Conservation (phyloP, 495 filamentous ascomycete genomes). For the Penicillium riverlandense region DNA sequence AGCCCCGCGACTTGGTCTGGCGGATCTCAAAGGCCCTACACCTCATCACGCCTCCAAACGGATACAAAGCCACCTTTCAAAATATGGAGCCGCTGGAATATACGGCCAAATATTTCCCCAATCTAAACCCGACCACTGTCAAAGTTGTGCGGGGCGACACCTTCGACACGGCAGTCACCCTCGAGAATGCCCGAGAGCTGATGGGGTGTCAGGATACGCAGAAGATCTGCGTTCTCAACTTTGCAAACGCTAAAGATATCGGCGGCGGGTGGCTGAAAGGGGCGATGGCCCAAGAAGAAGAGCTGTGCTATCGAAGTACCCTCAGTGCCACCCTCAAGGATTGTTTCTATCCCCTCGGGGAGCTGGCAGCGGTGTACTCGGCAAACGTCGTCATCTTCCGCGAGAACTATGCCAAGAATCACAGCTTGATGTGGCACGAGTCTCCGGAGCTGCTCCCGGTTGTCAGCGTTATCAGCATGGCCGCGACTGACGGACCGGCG, state of each 20-base stretch:
- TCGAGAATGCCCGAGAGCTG: conserved; percentile 16
- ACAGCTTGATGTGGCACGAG: conserved; percentile 32
- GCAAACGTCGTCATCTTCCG: conserved; percentile 51
- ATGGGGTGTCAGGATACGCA: conserved; percentile 6
- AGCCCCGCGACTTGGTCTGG: too few species aligned
- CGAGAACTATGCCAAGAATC: conserved; percentile 26
- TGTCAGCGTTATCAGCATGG: conserved; percentile 52
- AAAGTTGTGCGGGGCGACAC: conserved; percentile 44
- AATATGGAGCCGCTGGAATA: too few species aligned
- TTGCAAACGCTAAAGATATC: conserved; percentile 44
- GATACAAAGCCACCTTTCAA: background rate
- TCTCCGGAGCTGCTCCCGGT: conserved; percentile 33
- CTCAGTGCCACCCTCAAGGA: conserved; percentile 44
- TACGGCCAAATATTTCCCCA: conserved; percentile 3
- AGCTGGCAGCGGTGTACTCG: conserved; percentile 50
- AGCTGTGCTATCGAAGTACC: conserved; percentile 57
- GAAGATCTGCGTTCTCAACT: conserved; percentile 51
- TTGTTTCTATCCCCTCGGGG: conserved; percentile 49
- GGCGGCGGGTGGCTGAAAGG: conserved; percentile 55
- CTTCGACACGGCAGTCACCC: conserved; percentile 39
- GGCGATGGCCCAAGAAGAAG: conserved; percentile 56
- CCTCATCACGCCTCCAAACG: too few species aligned
- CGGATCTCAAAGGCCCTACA: too few species aligned
- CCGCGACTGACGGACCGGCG: conserved; percentile 29
- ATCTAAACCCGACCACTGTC: conserved; percentile 17